A percentile compares a stretch with the other conserved stretches of the same genome.
These are phyloP conservation scores for Thermothielavioides terrestris DNA, from an alignment of 495 filamentous ascomycete species.

Conservation along the genomic window DNA sequence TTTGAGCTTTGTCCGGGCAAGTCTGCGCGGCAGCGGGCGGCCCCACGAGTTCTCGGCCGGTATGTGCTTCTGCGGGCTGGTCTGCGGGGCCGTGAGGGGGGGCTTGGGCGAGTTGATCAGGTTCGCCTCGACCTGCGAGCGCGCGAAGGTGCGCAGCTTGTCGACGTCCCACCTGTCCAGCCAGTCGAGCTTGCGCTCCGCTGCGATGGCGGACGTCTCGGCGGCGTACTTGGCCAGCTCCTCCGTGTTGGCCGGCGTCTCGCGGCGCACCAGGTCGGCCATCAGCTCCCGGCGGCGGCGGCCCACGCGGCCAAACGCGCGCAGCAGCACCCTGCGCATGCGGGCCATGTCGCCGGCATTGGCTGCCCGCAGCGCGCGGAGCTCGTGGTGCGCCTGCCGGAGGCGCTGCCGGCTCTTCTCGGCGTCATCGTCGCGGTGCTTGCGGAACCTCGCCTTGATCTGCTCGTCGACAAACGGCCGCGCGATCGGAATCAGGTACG, in stretches of 20 bases:
- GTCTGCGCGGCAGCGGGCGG: conserved; percentile 42
- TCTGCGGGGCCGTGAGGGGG: conserved; percentile 31
- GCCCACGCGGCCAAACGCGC: conserved; percentile 69
- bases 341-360: conserved; percentile 50
- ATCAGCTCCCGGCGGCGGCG: conserved; percentile 57
- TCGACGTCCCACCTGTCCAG: conserved; percentile 36
- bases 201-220: neutral
- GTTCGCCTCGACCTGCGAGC: conserved; percentile 10
- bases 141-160: conserved; percentile 26
- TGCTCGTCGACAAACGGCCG: conserved; percentile 50
- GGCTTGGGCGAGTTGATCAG: conserved; percentile 17
- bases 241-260: conserved; percentile 29
- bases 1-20: conserved; percentile 49
- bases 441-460: conserved; percentile 50
- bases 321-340: conserved; percentile 54
- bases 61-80: conserved; percentile 40
- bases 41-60: conserved; percentile 59
- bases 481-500: conserved; percentile 68
- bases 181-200: conserved; percentile 26
- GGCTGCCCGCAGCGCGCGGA: conserved; percentile 37
- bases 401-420: conserved; percentile 8
- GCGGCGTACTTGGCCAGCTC: conserved; percentile 21
- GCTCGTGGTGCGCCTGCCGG: conserved; percentile 25
- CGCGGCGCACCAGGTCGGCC: conserved; percentile 33
- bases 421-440: conserved; percentile 9